Base-by-base conservation (phyloP, 495 filamentous ascomycete genomes). In the Saxophila tyrrhenica region DNA sequence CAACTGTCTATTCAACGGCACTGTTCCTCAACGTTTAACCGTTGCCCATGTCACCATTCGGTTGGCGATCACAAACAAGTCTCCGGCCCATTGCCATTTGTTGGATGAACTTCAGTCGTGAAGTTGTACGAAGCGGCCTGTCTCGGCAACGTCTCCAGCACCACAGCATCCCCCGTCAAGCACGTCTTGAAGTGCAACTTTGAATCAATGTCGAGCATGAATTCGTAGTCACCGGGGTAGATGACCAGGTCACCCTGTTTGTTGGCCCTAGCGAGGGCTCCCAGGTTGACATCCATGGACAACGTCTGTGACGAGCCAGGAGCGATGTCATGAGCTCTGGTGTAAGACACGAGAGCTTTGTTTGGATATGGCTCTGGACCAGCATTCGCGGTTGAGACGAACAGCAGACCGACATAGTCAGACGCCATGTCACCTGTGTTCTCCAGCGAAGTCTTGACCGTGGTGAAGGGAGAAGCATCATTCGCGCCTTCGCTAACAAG, bases 271-370 rank as follows among this genome's bases (percentile, higher is more conserved):
- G 81, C 78, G 21, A 87, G 56, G 38, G 70, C 73, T 13, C 77
- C 82, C 24, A 85, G 60, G 13, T 72, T 79, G 49, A 84, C 60
- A 0, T 69, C 67, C 39, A 87, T 60, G 10, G 52, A 58, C 20
- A 74, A 68, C 0, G 57, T 68, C 43, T 59, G 54, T 0, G 66
- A 65, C 5, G 62, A 48, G 0, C 72, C 73, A 0, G 75, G 64
- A 25, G 67, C 47, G 44, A 87, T 55, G 0, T 55, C 65, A 3
- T 66, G 66, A 5, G 83, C 51, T 19, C 83, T 72, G n/a, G 72
- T 70, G 54, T 81, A 86, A 0, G 78, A 73, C 7, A 78, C 79
- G 0, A 87, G 71, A 64, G 75, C 76, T 63, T 86, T 86, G 57
- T 78, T 78, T 11, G 84, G 82, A 51, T 77, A 70, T 2, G 83